A percentile compares a stretch with the other conserved stretches of the same genome.
Conservation (phyloP, 2,329 filamentous ascomycete genomes). For the Neopestalotiopsis sp. region DNA sequence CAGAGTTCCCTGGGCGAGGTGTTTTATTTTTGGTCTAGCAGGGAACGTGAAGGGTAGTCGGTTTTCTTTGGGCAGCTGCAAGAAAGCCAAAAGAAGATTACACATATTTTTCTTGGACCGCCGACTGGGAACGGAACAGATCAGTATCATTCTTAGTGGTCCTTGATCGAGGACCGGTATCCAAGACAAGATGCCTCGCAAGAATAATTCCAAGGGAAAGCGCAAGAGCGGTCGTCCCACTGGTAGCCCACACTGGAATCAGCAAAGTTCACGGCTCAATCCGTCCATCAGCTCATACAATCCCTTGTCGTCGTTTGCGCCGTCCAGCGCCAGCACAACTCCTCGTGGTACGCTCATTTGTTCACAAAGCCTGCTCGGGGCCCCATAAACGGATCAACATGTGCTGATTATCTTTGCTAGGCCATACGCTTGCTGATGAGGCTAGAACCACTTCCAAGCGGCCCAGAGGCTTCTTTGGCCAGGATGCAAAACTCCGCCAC, state of each 20-base stretch:
- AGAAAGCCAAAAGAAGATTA: too few species aligned
- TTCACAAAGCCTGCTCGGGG: not conserved
- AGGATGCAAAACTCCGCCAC: slow-evolving; percentile 48
- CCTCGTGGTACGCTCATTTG: slow-evolving; percentile 3
- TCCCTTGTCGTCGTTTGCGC: not conserved
- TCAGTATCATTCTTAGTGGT: not conserved
- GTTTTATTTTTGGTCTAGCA: too few species aligned
- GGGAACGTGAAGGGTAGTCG: too few species aligned
- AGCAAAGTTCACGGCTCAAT: not conserved
- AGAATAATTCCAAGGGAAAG: slow-evolving; percentile 14
- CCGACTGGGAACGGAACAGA: not conserved
- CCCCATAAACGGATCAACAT: not conserved
- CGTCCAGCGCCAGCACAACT: not conserved
- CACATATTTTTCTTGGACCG: too few species aligned
- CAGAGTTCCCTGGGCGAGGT: too few species aligned
- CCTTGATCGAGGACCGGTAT: not conserved
- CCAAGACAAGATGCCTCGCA: slow-evolving; percentile 3
- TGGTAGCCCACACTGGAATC: not conserved
- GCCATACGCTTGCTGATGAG: slow-evolving; percentile 51
- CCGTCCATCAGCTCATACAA: not conserved
- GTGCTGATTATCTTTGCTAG: slow-evolving; percentile 35
- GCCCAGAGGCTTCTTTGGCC: slow-evolving; percentile 45
- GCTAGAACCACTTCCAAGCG: slow-evolving; percentile 54
- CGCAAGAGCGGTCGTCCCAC: not conserved
- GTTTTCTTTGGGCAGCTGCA: too few species aligned